Evolutionary conservation across 805 yeast genomes (phyloP), one percentile per base, ranked within the genome.

Genomic region (Saturnispora besseyi): DNA sequence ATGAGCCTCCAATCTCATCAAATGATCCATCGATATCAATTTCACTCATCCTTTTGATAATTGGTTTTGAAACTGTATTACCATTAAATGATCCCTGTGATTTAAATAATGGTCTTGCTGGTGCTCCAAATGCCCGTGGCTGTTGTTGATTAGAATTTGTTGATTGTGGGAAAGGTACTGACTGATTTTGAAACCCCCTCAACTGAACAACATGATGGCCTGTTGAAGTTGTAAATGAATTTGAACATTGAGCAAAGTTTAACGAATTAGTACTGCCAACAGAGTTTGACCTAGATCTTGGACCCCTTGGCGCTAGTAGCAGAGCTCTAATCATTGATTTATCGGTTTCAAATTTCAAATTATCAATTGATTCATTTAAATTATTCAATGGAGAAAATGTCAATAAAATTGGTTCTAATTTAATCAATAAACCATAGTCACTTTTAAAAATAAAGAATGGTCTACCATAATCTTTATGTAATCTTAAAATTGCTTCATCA

Each of bases 361-460:
- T 38, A n/a, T 44, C 37, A 5, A 12, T 45, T 8, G 32, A 41
- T 34, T 40, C 48, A 12, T 32, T 24, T 9, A 11, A 13, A 28
- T 29, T 22, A 31, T 50, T 49, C 11, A 54, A 9, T 0, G 95
- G 95, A 11, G 91, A 82, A 59, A 70, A 79, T 51, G 69, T 72
- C 12, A 79, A 68, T 48, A 90, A 60, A 1, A 87, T 61, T 2
- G 77, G 67, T 62, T 87, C 89, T 32, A 89, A 62, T 57, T 81
- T 85, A 18, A 75, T 71, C 31, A 90, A 64, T 3, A 88, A 72
- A 22, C 71, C 69, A 30, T 84, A 81, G 64, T 90, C 97, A 18
- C 83, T 77, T 54, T 79, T 81, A 64, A 89, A 90, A 6, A 89
- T 73, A 66, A 87, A 89, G 62, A 87, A 87, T 2, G 96, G 96